A percentile compares a stretch with the other conserved stretches of the same genome.
Evolutionary conservation across 257 asterid genomes (phyloP).

Genomic region (Mentha longifolia): DNA sequence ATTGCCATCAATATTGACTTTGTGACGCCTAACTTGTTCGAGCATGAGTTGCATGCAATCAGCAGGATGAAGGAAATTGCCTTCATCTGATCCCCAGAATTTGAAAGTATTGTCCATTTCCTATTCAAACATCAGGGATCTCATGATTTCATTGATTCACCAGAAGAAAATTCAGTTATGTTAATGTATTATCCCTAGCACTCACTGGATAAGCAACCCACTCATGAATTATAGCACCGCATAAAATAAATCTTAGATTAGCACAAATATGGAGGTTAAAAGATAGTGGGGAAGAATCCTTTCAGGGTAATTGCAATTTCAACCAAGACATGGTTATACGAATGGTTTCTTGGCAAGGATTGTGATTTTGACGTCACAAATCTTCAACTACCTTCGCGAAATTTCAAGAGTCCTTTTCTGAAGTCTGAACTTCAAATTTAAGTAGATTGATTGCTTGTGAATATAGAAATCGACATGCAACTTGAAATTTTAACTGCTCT

Average conservation of each 20-base stretch:
- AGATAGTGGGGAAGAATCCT: neutral
- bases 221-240: neutral
- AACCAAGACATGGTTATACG: neutral
- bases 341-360: constrained; percentile 1
- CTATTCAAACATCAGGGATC: constrained; percentile 42
- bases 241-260: neutral
- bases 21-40: constrained; percentile 88
- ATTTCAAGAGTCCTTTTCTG: constrained; percentile 15
- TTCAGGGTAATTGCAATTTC: neutral
- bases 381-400: constrained; percentile 14
- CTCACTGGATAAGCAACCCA: constrained; percentile 14
- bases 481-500: constrained; percentile 6
- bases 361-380: neutral
- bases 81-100: constrained; percentile 69
- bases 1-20: constrained; percentile 84
- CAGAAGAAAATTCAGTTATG: constrained; percentile 28
- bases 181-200: constrained; percentile 5
- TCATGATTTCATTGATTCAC: constrained; percentile 27
- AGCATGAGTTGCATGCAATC: constrained; percentile 95
- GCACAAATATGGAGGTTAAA: constrained; percentile 5
- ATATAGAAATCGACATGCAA: neutral
- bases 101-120: constrained; percentile 72
- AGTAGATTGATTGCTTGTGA: constrained; percentile 7
- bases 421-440: constrained; percentile 5
- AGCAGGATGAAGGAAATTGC: constrained; percentile 66